Evolutionary conservation across 2,329 filamentous ascomycete genomes (phyloP).

Genomic region (Pseudogymnoascus sp.): DNA sequence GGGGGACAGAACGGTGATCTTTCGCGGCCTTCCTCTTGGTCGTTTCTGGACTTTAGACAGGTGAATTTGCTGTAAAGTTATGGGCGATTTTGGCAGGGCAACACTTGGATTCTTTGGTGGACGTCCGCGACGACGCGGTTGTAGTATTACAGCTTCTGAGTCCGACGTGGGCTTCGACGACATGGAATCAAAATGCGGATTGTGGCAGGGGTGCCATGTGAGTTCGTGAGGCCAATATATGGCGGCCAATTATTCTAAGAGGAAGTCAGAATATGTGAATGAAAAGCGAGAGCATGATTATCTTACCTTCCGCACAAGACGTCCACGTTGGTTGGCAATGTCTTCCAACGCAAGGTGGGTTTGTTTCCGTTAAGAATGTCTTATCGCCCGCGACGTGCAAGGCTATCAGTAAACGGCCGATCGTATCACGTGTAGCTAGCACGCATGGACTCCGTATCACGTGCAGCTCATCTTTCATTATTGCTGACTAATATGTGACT

Average conservation of each 20-base stretch:
- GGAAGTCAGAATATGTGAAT: neutral
- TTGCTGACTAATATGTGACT: neutral
- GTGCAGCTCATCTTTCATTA: neutral
- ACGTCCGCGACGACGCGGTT: slow-evolving; percentile 4
- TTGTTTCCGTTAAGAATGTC: slow-evolving; percentile 4
- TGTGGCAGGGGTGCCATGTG: neutral
- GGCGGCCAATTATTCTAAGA: neutral
- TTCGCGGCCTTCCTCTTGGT: neutral
- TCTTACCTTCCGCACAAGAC: neutral
- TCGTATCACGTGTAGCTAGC: neutral
- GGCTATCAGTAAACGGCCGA: slow-evolving; percentile 1
- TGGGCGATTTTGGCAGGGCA: neutral
- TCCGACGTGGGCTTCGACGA: slow-evolving; percentile 7
- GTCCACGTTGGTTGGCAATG: neutral
- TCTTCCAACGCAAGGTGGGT: slow-evolving; percentile 2
- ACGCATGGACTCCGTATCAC: neutral
- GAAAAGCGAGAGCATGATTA: neutral
- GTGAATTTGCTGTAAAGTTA: neutral
- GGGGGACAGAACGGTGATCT: neutral
- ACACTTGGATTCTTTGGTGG: neutral
- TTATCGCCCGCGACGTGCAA: slow-evolving; percentile 3
- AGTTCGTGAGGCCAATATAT: neutral
- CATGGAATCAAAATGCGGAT: slow-evolving; percentile 5
- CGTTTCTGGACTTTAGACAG: neutral
- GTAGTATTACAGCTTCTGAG: slow-evolving; percentile 8